phyloP scores from a whole-genome alignment of 257 asterid species.

The Sherardia arvensis region DNA sequence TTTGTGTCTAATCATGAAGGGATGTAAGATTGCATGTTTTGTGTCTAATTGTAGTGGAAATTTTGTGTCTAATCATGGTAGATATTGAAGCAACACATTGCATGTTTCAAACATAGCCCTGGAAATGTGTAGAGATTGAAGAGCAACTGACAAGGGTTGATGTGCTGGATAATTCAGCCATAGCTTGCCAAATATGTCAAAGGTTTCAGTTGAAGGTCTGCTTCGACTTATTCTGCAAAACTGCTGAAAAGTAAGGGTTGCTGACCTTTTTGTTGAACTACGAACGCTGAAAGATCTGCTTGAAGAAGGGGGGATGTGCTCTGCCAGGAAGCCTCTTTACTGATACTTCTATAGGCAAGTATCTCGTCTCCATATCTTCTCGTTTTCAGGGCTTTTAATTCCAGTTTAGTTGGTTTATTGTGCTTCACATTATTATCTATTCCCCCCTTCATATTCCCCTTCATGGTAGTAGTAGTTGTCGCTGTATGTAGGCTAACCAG shows the following conservation, averaged over 20 bases:
- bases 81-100: not conserved
- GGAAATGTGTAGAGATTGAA: slow-evolving; percentile 3
- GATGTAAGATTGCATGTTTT: too few relatives aligned
- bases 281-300: slow-evolving; percentile 26
- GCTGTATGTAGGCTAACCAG: not conserved
- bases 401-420: too few relatives aligned
- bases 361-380: too few relatives aligned
- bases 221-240: slow-evolving; percentile 13
- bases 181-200: too few relatives aligned
- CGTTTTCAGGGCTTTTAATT: too few relatives aligned
- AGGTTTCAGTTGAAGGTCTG: slow-evolving; percentile 4
- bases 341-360: too few relatives aligned
- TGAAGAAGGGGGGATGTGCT: slow-evolving; percentile 28
- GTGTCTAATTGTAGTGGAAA: too few relatives aligned
- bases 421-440: not conserved
- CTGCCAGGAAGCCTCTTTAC: too few relatives aligned
- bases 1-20: too few relatives aligned
- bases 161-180: not conserved
- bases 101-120: not conserved
- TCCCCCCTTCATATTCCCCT: not conserved
- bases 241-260: slow-evolving; percentile 31
- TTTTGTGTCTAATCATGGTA: not conserved
- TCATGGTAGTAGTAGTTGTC: too few relatives aligned
- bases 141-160: not conserved
- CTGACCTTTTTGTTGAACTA: slow-evolving; percentile 20